A percentile compares a stretch with the other conserved stretches of the same genome.
These are phyloP conservation scores for Acarospora socialis DNA, from an alignment of 2,329 filamentous ascomycete genomes.

Conservation along the genomic window DNA sequence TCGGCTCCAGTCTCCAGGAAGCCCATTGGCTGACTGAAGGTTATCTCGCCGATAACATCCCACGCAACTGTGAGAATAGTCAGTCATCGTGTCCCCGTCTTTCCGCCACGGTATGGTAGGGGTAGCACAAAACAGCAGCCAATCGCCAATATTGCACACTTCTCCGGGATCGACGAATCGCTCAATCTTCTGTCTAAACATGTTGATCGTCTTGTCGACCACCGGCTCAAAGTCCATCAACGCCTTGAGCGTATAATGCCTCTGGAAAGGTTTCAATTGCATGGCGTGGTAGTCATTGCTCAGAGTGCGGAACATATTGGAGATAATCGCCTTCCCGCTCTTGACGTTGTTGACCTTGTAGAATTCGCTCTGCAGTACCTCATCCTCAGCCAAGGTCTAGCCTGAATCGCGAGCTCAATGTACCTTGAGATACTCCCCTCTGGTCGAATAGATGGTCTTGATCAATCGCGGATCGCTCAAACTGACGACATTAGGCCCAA, in stretches of 20 bases:
- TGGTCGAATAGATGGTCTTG: slow-evolving; percentile 1
- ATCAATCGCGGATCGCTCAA: slow-evolving; percentile 14
- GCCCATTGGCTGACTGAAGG: slow-evolving; percentile 1
- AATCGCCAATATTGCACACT: slow-evolving; percentile 1
- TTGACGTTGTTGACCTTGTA: too few species aligned
- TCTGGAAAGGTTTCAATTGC: neutral
- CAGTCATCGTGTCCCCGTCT: too few species aligned
- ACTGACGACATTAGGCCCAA: slow-evolving; percentile 18
- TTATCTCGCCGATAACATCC: neutral
- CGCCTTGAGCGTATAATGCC: neutral
- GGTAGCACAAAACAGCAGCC: slow-evolving; percentile 1
- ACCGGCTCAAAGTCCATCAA: slow-evolving; percentile 1
- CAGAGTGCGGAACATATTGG: too few species aligned
- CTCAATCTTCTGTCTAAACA: neutral
- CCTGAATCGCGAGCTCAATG: neutral
- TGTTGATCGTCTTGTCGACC: neutral
- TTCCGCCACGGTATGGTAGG: neutral
- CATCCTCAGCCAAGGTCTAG: too few species aligned
- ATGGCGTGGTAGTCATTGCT: neutral
- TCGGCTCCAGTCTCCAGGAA: neutral
- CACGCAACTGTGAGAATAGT: slow-evolving; percentile 4
- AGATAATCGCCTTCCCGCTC: too few species aligned
- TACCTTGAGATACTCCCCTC: neutral
- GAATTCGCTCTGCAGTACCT: too few species aligned
- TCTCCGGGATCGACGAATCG: neutral